Conservation (phyloP, 306 rosid species). For the Gynostemma pentaphyllum region DNA sequence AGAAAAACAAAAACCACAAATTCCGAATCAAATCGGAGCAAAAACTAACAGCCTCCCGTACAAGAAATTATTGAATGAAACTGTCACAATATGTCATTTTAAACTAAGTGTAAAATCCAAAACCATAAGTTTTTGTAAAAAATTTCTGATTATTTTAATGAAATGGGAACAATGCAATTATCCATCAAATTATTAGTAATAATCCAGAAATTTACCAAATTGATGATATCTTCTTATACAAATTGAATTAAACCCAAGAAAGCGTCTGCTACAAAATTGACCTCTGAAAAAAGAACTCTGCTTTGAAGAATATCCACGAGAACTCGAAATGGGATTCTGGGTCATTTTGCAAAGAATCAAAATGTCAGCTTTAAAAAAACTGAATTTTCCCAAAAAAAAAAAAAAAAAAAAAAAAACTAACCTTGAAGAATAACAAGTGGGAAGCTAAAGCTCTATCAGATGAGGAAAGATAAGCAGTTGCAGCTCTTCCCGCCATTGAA, state of each 20-base stretch:
- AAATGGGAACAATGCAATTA: too few relatives aligned
- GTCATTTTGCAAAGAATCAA: neutral
- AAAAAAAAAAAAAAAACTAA: neutral
- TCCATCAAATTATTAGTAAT: neutral
- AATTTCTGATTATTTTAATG: too few relatives aligned
- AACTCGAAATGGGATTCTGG: constrained; percentile 30
- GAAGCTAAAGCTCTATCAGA: constrained; percentile 24
- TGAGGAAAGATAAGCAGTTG: constrained; percentile 11
- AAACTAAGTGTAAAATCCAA: too few relatives aligned
- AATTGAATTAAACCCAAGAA: constrained; percentile 22
- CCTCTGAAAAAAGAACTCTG: constrained; percentile 46
- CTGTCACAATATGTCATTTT: too few relatives aligned
- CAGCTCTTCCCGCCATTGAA: constrained; percentile 47
- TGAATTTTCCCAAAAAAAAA: neutral
- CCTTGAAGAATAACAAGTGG: constrained; percentile 33
- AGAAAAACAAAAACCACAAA: neutral
- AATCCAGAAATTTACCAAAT: constrained; percentile 29
- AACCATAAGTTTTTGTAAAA: too few relatives aligned
- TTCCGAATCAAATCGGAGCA: neutral
- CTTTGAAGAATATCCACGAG: constrained; percentile 45
- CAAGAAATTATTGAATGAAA: too few relatives aligned
- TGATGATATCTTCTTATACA: constrained; percentile 32
- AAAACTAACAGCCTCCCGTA: too few relatives aligned
- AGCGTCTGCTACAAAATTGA: constrained; percentile 26
- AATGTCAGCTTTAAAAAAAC: neutral